Evolutionary conservation across 169 alveolate species (phyloP).

Genomic region (Perkinsus marinus): DNA sequence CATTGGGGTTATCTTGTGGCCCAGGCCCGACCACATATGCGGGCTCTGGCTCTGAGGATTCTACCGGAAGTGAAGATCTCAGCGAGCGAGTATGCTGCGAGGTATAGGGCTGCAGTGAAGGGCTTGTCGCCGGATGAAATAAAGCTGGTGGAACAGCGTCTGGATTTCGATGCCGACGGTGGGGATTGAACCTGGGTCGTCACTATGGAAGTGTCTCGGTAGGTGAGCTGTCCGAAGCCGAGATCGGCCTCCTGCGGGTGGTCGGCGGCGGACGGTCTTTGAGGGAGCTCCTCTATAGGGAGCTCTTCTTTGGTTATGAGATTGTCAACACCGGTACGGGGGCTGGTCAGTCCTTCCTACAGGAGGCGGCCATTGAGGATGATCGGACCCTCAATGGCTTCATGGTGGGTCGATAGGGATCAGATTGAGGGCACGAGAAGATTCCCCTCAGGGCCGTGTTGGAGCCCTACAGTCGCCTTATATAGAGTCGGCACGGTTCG

Average conservation of each 20-base stretch:
- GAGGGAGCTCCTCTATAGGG: neutral
- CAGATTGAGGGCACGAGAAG: too few species aligned
- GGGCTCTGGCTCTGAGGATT: neutral
- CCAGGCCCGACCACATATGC: neutral
- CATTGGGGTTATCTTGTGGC: neutral
- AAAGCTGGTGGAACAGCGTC: neutral
- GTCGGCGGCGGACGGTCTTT: neutral
- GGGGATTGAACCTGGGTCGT: neutral
- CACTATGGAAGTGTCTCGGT: too few species aligned
- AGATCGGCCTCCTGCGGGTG: neutral
- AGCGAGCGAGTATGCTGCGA: neutral
- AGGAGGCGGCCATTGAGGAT: neutral
- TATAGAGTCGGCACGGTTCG: neutral
- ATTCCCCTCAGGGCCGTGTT: neutral
- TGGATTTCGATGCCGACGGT: neutral
- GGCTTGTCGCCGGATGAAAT: neutral
- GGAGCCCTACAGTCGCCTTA: neutral
- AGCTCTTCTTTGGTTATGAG: neutral
- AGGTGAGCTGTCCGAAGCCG: neutral
- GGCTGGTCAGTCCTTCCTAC: neutral
- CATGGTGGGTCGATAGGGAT: neutral
- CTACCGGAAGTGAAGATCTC: neutral
- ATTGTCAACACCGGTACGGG: neutral
- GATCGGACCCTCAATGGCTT: neutral
- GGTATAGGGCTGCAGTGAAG: neutral